Percentiles rank a stretch among this genome's conserved stretches.
phyloP scores from a whole-genome alignment of 352 stramenopile genomes.

The Pythium diclinum region DNA sequence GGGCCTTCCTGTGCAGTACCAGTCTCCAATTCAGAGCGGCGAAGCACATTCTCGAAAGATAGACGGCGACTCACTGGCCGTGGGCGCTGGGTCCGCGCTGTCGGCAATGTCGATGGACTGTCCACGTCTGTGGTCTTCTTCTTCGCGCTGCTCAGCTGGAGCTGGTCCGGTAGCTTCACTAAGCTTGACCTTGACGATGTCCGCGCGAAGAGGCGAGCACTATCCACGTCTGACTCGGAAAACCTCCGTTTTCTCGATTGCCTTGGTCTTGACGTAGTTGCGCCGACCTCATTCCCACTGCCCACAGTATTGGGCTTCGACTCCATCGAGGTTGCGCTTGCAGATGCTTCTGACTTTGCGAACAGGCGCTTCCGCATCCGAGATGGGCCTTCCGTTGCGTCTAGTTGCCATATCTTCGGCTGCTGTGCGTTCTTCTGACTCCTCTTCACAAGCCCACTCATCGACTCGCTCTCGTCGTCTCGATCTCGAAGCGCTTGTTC shows the following conservation, averaged over 20 bases:
- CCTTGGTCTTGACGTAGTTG: neutral
- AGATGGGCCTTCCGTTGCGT: conserved; percentile 66
- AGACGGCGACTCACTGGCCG: conserved; percentile 19
- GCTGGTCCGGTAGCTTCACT: conserved; percentile 1
- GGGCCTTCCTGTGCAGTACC: neutral
- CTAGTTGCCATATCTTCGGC: conserved; percentile 34
- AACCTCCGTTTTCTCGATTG: conserved; percentile 4
- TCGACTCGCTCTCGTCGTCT: conserved; percentile 1
- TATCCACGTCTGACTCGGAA: conserved; percentile 21
- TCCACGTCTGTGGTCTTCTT: neutral
- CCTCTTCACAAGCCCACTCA: neutral
- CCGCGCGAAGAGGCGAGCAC: neutral
- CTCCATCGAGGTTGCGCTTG: neutral
- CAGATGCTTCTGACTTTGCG: conserved; percentile 6
- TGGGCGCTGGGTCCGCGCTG: neutral
- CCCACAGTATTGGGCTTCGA: neutral
- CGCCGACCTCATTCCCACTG: neutral
- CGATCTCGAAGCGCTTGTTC: conserved; percentile 27
- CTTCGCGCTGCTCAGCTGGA: conserved; percentile 10
- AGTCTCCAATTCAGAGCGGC: neutral
- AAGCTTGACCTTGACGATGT: neutral
- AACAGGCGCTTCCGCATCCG: conserved; percentile 63
- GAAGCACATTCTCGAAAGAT: conserved; percentile 20
- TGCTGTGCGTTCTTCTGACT: conserved; percentile 2
- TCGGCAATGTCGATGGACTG: neutral